Conservation (phyloP, 768 basidiomycete species). For the Cantharellus anzutake region DNA sequence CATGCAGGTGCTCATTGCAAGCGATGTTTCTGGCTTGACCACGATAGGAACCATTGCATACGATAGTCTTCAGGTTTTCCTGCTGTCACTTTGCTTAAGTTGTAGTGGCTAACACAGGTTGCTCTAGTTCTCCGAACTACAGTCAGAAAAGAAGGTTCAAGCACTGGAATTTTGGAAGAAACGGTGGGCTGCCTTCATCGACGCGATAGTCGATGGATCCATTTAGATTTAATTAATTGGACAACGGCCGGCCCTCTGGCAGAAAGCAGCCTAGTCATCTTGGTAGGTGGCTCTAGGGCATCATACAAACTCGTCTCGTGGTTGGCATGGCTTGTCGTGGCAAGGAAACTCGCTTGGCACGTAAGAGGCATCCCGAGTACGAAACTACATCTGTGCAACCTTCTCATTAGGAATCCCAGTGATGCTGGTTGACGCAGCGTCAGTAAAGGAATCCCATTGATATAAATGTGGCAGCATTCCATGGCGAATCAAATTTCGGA, state of each 20-base stretch:
- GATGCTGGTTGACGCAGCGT: too few relatives aligned
- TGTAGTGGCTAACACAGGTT: neutral
- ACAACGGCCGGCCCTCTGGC: neutral
- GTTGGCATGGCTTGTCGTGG: too few relatives aligned
- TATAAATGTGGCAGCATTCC: too few relatives aligned
- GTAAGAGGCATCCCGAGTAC: too few relatives aligned
- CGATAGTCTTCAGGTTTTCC: constrained; percentile 38
- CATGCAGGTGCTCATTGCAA: constrained; percentile 39
- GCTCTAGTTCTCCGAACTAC: constrained; percentile 33
- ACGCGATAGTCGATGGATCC: constrained; percentile 15
- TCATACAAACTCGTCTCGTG: too few relatives aligned
- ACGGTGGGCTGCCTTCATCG: constrained; percentile 29
- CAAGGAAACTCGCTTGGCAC: too few relatives aligned
- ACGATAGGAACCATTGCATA: constrained; percentile 44
- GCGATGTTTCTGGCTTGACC: constrained; percentile 43
- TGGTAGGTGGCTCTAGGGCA: too few relatives aligned
- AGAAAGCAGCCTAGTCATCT: too few relatives aligned
- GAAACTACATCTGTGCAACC: too few relatives aligned
- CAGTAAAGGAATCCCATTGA: too few relatives aligned
- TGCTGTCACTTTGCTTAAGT: neutral
- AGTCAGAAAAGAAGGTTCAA: constrained; percentile 24
- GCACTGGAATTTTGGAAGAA: constrained; percentile 28
- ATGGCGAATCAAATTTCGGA: too few relatives aligned
- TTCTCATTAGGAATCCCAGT: too few relatives aligned
- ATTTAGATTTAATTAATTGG: neutral